These are phyloP conservation scores for Solanum peruvianum DNA, from an alignment of 257 asterid genomes.

Conservation along the genomic window DNA sequence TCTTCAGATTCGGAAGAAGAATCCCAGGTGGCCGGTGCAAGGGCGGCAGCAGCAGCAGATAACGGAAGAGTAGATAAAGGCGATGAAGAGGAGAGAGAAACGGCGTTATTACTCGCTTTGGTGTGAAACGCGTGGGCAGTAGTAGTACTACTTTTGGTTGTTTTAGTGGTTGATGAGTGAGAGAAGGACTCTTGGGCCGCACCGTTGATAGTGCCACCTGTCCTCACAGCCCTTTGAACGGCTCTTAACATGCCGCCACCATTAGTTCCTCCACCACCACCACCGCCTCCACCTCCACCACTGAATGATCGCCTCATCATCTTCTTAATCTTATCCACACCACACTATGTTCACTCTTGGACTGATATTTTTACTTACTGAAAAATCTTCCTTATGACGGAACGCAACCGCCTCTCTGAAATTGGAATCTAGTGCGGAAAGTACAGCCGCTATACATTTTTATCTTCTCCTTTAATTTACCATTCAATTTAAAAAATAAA, in stretches of 20 bases:
- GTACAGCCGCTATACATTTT: too few relatives aligned
- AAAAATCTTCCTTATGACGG: not conserved
- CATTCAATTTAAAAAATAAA: too few relatives aligned
- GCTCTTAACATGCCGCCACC: conserved; percentile 28
- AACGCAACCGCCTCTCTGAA: not conserved
- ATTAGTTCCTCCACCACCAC: not conserved
- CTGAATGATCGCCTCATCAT: conserved; percentile 43
- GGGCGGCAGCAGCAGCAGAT: conserved; percentile 14
- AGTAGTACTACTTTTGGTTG: not conserved
- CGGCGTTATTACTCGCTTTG: not conserved
- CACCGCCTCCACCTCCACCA: conserved; percentile 10
- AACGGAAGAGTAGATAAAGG: conserved; percentile 8
- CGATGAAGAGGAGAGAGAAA: conserved; percentile 21
- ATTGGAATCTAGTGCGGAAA: conserved; percentile 4
- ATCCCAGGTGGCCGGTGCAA: conserved; percentile 13
- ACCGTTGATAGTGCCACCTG: conserved; percentile 21
- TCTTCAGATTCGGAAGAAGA: conserved; percentile 46
- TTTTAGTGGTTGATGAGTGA: conserved; percentile 4
- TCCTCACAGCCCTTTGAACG: conserved; percentile 35
- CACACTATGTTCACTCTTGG: not conserved
- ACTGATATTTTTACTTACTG: not conserved
- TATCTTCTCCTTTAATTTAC: too few relatives aligned
- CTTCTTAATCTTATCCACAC: conserved; percentile 12
- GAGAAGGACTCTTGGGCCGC: conserved; percentile 33
- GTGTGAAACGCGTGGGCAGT: not conserved